Conservation (phyloP, 2,329 filamentous ascomycete genomes). For the Colletotrichum falcatum region DNA sequence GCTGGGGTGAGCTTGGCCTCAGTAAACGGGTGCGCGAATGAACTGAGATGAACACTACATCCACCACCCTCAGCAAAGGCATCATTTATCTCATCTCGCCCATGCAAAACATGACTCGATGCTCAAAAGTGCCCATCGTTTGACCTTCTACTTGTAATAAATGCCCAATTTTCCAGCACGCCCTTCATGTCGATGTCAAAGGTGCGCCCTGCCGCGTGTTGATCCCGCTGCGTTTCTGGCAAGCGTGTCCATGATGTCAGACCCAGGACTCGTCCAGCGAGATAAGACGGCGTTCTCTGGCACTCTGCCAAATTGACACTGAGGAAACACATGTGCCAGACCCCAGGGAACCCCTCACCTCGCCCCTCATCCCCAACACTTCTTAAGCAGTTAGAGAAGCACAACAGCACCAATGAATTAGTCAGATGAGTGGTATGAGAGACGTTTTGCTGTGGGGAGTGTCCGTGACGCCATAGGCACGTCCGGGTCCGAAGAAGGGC, state of each 20-base stretch:
- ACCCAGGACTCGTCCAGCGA: neutral
- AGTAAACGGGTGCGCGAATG: neutral
- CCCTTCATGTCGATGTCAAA: conserved; percentile 4
- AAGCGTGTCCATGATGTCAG: conserved; percentile 26
- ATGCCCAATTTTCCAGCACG: conserved; percentile 5
- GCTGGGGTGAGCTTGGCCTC: neutral
- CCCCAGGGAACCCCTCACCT: conserved; percentile 1
- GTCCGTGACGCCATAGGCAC: conserved; percentile 28
- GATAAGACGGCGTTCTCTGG: neutral
- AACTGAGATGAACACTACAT: neutral
- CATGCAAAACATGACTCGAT: neutral
- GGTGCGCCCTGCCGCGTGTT: neutral
- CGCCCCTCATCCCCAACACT: neutral
- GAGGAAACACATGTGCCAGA: neutral
- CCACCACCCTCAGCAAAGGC: neutral
- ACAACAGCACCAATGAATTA: conserved; percentile 2
- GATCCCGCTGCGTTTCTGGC: neutral
- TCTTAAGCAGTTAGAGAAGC: neutral
- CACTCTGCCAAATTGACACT: neutral
- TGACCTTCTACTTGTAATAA: neutral
- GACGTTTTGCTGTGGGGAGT: neutral
- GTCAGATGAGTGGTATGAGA: neutral
- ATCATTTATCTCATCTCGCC: neutral
- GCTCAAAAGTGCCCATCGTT: too few relatives aligned
- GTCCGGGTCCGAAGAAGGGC: conserved; percentile 9